Evolutionary conservation across 345 rosid genomes (phyloP).

Genomic region (Salix viminalis): DNA sequence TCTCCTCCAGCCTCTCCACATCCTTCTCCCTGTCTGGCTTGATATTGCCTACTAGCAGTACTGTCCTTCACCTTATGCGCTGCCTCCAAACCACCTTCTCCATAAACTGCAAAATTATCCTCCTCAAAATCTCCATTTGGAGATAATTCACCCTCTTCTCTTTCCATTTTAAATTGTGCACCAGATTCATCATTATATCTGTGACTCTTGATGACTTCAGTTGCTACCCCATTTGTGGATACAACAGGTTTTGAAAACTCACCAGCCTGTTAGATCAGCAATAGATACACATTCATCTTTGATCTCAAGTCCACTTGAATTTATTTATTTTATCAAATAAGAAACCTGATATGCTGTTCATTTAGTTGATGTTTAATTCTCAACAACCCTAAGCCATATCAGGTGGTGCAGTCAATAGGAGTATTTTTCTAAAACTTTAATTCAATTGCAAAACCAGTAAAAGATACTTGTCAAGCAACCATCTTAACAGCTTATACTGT

Average conservation of each 20-base stretch:
- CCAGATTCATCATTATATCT: constrained; percentile 48
- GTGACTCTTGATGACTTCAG: constrained; percentile 40
- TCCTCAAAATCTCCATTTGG: constrained; percentile 92
- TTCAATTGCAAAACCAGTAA: neutral
- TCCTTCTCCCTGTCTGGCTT: constrained; percentile 43
- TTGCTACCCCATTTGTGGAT: constrained; percentile 48
- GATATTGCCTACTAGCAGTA: constrained; percentile 44
- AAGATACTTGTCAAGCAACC: neutral
- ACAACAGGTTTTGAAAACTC: constrained; percentile 38
- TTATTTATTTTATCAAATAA: neutral
- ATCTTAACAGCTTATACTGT: neutral
- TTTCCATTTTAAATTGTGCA: constrained; percentile 63
- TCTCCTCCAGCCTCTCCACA: constrained; percentile 57
- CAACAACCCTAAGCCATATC: neutral
- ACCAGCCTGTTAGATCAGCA: constrained; percentile 47
- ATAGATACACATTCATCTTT: constrained; percentile 4
- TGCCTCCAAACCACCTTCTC: constrained; percentile 54
- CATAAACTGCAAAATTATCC: constrained; percentile 74
- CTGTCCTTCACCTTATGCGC: constrained; percentile 48
- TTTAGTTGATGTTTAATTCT: neutral
- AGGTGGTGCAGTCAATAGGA: neutral
- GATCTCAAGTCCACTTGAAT: neutral
- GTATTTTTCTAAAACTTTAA: neutral
- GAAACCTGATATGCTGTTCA: neutral
- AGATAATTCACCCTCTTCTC: constrained; percentile 98